phyloP scores from a whole-genome alignment of 163 green algal species.

The Prototheca cutis region DNA sequence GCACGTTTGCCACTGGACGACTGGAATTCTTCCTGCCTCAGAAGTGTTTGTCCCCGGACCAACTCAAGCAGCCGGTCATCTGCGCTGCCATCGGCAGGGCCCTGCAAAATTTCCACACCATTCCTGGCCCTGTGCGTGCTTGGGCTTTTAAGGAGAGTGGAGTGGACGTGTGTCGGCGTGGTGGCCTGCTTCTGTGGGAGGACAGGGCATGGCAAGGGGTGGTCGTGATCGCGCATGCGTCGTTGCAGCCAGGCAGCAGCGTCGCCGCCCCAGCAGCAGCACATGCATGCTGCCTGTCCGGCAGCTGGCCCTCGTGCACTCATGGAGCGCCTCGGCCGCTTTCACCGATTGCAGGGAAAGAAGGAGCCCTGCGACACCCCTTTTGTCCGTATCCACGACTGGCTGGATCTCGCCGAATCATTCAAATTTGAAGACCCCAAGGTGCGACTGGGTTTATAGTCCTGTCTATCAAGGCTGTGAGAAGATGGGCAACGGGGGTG shows the following conservation, averaged over 20 bases:
- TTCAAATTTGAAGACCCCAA: slow-evolving; percentile 39
- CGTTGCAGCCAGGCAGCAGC: no score
- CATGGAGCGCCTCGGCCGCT: no score
- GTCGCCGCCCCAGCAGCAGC: no score
- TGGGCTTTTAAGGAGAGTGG: slow-evolving; percentile 14
- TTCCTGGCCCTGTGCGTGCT: slow-evolving; percentile 13
- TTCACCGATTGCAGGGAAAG: no score
- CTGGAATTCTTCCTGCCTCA: slow-evolving; percentile 71
- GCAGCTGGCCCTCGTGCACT: no score
- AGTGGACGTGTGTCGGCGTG: no score
- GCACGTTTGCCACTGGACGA: slow-evolving; percentile 68
- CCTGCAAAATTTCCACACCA: slow-evolving; percentile 55
- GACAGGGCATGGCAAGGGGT: no score
- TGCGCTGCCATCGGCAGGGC: slow-evolving; percentile 51
- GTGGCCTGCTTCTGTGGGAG: no score
- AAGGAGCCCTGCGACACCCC: slow-evolving; percentile 14
- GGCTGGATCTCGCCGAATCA: slow-evolving; percentile 40
- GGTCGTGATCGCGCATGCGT: no score
- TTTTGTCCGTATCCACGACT: slow-evolving; percentile 31
- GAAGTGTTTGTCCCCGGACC: slow-evolving; percentile 48
- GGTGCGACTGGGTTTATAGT: slow-evolving; percentile 13
- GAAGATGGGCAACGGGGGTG: no score
- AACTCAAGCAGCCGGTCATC: slow-evolving; percentile 47
- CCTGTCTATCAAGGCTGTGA: no score
- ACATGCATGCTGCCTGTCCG: no score